A percentile compares a stretch with the other conserved stretches of the same genome.
Conservation (phyloP, 768 basidiomycete genomes). For the Xanthoconium purpureum region DNA sequence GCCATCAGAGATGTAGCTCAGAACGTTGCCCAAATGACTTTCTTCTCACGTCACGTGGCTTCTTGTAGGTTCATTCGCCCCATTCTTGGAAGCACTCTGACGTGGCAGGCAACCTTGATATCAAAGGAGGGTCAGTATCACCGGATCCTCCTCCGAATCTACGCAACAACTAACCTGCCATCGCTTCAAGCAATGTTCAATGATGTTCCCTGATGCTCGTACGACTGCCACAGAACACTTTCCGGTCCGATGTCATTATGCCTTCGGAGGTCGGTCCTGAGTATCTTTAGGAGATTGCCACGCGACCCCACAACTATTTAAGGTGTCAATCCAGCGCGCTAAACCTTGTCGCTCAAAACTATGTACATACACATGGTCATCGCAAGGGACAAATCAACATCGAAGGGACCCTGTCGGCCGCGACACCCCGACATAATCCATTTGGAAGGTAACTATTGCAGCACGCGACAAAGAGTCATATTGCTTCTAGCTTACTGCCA, state of each 20-base stretch:
- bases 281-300: background rate
- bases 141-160: background rate
- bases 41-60: background rate
- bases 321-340: background rate
- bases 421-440: background rate
- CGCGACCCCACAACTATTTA: conserved; percentile 3
- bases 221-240: background rate
- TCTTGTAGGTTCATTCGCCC: background rate
- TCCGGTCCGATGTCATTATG: conserved; percentile 1
- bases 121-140: background rate
- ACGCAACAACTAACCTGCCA: background rate
- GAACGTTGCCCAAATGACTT: too few relatives aligned
- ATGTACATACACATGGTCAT: background rate
- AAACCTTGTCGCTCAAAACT: background rate
- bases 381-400: background rate
- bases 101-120: conserved; percentile 11
- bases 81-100: background rate
- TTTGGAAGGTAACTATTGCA: conserved; percentile 1
- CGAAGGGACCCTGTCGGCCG: background rate
- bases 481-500: background rate
- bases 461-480: background rate
- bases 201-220: background rate
- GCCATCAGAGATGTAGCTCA: background rate
- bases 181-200: background rate
- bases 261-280: conserved; percentile 10